Evolutionary conservation across 306 rosid species (phyloP).

Genomic region (Carpinus viminea): DNA sequence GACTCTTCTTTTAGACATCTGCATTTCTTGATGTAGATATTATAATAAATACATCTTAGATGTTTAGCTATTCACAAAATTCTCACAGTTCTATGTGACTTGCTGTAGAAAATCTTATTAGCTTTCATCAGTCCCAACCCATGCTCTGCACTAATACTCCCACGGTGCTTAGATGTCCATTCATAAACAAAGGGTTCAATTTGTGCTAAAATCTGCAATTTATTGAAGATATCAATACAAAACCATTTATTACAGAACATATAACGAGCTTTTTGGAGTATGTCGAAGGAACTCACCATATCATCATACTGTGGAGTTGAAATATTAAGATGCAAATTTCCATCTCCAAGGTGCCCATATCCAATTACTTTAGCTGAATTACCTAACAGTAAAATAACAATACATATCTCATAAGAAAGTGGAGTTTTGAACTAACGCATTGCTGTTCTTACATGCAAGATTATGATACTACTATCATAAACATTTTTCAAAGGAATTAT

Average conservation of each 20-base stretch:
- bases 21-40: not conserved
- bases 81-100: slow-evolving; percentile 69
- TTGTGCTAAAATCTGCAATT: slow-evolving; percentile 66
- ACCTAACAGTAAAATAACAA: slow-evolving; percentile 40
- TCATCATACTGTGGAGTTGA: slow-evolving; percentile 74
- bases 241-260: not conserved
- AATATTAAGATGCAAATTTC: slow-evolving; percentile 89
- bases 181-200: slow-evolving; percentile 94
- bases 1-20: slow-evolving; percentile 15
- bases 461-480: slow-evolving; percentile 6
- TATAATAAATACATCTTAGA: not conserved
- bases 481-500: not conserved
- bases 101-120: slow-evolving; percentile 73
- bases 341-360: slow-evolving; percentile 95
- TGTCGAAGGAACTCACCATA: slow-evolving; percentile 45
- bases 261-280: slow-evolving; percentile 10
- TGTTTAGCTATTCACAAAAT: slow-evolving; percentile 23
- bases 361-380: slow-evolving; percentile 65
- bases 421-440: not conserved
- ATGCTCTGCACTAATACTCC: slow-evolving; percentile 95
- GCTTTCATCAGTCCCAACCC: slow-evolving; percentile 97
- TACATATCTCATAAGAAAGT: not conserved
- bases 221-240: slow-evolving; percentile 11
- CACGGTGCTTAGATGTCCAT: slow-evolving; percentile 84
- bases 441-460: slow-evolving; percentile 13